Evolutionary conservation across 352 stramenopile species (phyloP).

Genomic region (Blastocystis sp.): DNA sequence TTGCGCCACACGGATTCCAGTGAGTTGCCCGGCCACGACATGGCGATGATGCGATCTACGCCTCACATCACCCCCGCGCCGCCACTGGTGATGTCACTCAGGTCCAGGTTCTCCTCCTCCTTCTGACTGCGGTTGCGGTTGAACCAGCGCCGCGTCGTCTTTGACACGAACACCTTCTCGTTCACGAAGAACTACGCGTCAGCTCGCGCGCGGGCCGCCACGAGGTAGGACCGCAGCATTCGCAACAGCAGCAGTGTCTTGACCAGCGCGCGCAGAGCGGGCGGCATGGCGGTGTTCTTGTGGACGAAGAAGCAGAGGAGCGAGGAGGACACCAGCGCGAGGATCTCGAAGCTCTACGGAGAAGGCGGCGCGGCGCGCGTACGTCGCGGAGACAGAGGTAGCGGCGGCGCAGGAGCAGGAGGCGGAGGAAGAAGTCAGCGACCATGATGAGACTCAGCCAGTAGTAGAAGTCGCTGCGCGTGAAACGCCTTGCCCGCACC

Average conservation of each 20-base stretch:
- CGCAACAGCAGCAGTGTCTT: slow-evolving; percentile 42
- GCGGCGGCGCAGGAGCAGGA: not conserved
- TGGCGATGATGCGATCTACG: slow-evolving; percentile 60
- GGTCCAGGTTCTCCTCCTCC: slow-evolving; percentile 49
- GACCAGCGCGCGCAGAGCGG: not conserved
- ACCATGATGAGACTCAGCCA: slow-evolving; percentile 1
- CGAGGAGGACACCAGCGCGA: not conserved
- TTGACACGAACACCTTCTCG: slow-evolving; percentile 31
- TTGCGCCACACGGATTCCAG: slow-evolving; percentile 63
- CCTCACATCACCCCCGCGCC: not conserved
- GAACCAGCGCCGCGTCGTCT: slow-evolving; percentile 37
- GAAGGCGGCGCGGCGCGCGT: not conserved
- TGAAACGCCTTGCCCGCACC: not conserved
- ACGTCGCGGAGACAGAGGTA: not conserved
- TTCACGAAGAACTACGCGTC: slow-evolving; percentile 39
- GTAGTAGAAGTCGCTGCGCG: not conserved
- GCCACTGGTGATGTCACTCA: slow-evolving; percentile 51
- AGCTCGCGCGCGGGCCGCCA: not conserved
- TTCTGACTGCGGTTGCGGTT: slow-evolving; percentile 66
- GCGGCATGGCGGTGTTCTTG: not conserved
- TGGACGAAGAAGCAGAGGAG: not conserved
- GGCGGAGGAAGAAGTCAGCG: slow-evolving; percentile 1
- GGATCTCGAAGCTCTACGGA: slow-evolving; percentile 16
- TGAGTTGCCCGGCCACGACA: slow-evolving; percentile 62
- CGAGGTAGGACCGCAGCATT: slow-evolving; percentile 3